These are phyloP conservation scores for Stachybotrys chartarum DNA, from an alignment of 2,329 filamentous ascomycete genomes.

Conservation along the genomic window DNA sequence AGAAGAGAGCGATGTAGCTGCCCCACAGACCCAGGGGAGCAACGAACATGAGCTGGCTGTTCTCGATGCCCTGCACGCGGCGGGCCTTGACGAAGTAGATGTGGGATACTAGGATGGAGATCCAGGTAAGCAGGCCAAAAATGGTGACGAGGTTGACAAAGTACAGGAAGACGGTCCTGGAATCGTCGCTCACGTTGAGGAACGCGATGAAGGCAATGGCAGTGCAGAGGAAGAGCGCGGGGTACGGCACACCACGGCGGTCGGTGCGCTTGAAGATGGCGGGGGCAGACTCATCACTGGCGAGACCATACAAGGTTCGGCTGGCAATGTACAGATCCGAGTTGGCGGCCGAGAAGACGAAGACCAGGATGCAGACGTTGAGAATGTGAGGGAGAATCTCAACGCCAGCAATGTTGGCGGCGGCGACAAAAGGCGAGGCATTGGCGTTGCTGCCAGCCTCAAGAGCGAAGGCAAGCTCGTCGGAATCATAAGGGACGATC, in stretches of 20 bases:
- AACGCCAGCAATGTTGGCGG: conserved; percentile 59
- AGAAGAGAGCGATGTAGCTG: conserved; percentile 57
- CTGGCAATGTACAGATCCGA: conserved; percentile 70
- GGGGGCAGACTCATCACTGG: conserved; percentile 63
- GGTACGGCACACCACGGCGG: conserved; percentile 60
- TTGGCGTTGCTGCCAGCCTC: conserved; percentile 24
- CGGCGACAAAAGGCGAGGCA: conserved; percentile 64
- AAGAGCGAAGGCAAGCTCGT: conserved; percentile 48
- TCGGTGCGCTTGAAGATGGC: conserved; percentile 62
- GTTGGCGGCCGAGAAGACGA: conserved; percentile 69
- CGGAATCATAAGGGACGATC: conserved; percentile 62
- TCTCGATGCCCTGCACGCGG: conserved; percentile 47
- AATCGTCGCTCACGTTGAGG: conserved; percentile 53
- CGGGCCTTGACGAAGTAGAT: conserved; percentile 57
- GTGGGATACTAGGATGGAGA: conserved; percentile 58
- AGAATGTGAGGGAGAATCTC: conserved; percentile 55
- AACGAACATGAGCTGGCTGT: conserved; percentile 51
- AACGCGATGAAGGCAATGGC: conserved; percentile 58
- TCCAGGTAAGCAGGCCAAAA: conserved; percentile 47
- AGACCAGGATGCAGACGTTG: conserved; percentile 65
- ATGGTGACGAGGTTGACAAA: conserved; percentile 49
- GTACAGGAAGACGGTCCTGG: conserved; percentile 49
- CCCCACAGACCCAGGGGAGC: conserved; percentile 64
- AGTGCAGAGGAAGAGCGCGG: conserved; percentile 53
- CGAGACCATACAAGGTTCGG: conserved; percentile 62